Evolutionary conservation across 2,329 filamentous ascomycete genomes (phyloP), one percentile per base, ranked within the genome.

Genomic region (Penicillium nordicum): DNA sequence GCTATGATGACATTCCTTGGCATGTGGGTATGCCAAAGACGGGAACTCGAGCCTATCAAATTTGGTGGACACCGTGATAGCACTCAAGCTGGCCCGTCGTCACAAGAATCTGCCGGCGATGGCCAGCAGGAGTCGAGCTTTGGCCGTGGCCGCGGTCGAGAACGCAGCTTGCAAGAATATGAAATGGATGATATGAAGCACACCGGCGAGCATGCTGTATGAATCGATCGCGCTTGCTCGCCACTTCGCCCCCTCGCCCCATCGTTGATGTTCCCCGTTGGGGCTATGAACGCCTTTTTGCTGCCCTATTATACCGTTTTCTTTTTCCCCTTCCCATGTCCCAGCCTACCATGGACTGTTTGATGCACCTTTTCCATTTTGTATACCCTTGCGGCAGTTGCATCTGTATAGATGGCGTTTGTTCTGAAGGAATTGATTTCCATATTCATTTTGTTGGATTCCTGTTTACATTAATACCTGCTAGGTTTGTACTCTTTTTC

Each of bases 11-110:
- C 81, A 9, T 84, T 79, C 45, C 78, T 94, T 2, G 92, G 90
- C 4, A 88, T 95, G 37, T 97, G 93, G 90, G 90, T 88, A 3
- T 97, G 93, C 71, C 90, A 88, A 69, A 95, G 92, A 80, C 83
- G 93, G 58, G 94, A 99, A 75, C 78, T 99, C 54, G 83, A 86
- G 68, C 93, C 94, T 11, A 95, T 97, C 66, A 88, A 84, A 57
- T 97, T 97, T 69, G 91, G 91, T 21, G 88, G 88, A 2, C 67
- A 68, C n/a, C 64, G 57, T 11, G 58, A 63, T 37, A 65, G 61
- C 34, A 64, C 56, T 30, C 58, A 63, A 43, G 45, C 57, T 23
- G 54, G 55, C 16, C 55, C 60, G 16, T 58, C 60, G 4, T 61
- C 60, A n/a, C 58, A 56, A 30, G 57, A 54, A 29, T 37, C 34